Base-by-base conservation (phyloP, 2,329 filamentous ascomycete species). In the Aspergillus amoenus region DNA sequence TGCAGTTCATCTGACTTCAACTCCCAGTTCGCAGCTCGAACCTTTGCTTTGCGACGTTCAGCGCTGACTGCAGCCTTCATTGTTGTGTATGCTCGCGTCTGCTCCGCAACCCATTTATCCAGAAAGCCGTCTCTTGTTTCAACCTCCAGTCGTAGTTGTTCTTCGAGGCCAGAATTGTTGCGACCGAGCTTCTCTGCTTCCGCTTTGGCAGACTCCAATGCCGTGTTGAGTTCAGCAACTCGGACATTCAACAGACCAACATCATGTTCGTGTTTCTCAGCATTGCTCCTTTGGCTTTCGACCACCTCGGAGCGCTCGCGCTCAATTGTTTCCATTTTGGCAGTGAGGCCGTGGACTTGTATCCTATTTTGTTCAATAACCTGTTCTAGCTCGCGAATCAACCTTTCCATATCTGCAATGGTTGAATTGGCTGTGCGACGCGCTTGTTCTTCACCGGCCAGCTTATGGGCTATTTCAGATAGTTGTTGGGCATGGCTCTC, bases 211-310 rank as follows among this genome's bases (percentile, higher is more conserved):
- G 64, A 66, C 21, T 72, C 68, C 4, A 80, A 68, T 3, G 73
- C 72, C 2, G 76, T 76, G 13, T 72, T 71, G 22, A 79, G 70
- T 21, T 73, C 64, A 1, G 73, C 73, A 34, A 78, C 68, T n/a
- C 70, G 71, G 27, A 73, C 73, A 52, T 79, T 80, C 51, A 80
- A 66, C 3, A 58, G 61, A 0, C 75, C 75, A 3, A 73, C 61
- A 30, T 78, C 70, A 54, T 71, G 66, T 43, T 75, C 69, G 30
- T 74, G 62, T 12, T 70, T 62, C 9, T 50, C 60, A 6, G 60
- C 47, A 21, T 63, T 65, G 21, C 69, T 61, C 11, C 70, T 64
- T 5, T 70, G 60, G 8, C 48, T 57, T 21, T 66, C 58, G 3
- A 69, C 50, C 4, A 66, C 64, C 32, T 57, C 48, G 17, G 63